Evolutionary conservation across 106 monocot species (phyloP), one percentile per base, ranked within the genome.

Genomic region (Allium cepa): DNA sequence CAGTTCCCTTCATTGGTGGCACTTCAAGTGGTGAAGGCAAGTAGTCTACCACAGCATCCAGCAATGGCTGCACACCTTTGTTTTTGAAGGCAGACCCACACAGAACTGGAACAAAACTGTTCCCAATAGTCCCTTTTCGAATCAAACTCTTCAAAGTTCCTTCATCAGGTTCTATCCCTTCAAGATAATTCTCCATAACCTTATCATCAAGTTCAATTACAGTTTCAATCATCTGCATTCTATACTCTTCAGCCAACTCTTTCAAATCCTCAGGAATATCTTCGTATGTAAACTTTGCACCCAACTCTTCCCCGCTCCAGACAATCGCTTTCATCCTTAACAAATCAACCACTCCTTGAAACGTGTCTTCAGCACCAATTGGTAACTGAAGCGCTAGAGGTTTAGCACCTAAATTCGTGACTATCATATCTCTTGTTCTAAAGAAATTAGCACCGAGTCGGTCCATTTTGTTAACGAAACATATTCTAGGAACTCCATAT

Each of bases 11-110:
- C 89, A 92, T 92, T 68, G 97, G 73, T 60, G 97, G 97, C 65
- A 97, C 11, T 2, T 97, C 97, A 70, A 97, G 50, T n/a, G 97
- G 97, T 61, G 92, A 97, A 46, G 97, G 97, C 73, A 97, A 84
- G 70, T 80, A 97, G 78, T 97, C 97, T 10, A 97, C 92, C 52
- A 97, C 97, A 66, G 97, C 86, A 82, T 97, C 97, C 69, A 97
- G 86, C 75, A 97, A 72, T 13, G 84, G 84, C 56, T 97, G 97
- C 9, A 97, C 97, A 61, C 97, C 97, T 76, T 97, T 97, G 79
- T 97, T 97, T 77, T 97, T 97, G 71, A 97, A 97, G 74, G 97
- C 97, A 8, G 97, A 88, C 26, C 97, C 97, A 79, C 97, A 97
- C 68, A 97, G 72, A 69, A 97, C 92, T 36, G 97, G 92, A 58